Base-by-base conservation (phyloP, 164 flowering plant species). In the Saururus chinensis region DNA sequence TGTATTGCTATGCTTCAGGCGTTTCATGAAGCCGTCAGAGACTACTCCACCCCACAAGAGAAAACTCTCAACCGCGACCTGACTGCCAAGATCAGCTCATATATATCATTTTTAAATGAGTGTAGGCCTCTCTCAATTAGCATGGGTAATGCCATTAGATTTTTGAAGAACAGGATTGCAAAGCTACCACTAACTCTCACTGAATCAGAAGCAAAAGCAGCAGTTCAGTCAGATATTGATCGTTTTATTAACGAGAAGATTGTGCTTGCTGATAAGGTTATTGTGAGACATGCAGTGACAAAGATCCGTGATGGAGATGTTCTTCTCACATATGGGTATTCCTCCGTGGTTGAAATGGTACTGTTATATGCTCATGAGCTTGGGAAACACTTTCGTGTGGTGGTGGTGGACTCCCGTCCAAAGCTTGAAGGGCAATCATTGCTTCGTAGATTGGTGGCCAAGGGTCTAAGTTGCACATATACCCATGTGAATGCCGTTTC, bases 1-100 rank as follows among this genome's bases (percentile, higher is more conserved):
- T 91, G 98, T 68, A 82, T 84, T 70, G 86, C 98, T n/a, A 87
- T 92, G 98, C 95, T 92, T 70, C 76, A 78, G 57, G 98, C 98
- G 60, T 85, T 92, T 62, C 81, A 75, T 65, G 88, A 84, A 61
- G 86, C 85, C 51, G 82, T 89, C 56, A 78, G 68, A 64, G 96
- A 87, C 68, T 89, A 89, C 63, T 66, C 79, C 35, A 83, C 95
- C 5, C 98, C 96, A 40, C 75, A 84, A 16, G 85, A 87, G 60
- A 92, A 87, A 70, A 60, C 81, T 66, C 82, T 92, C 19, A 64
- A 51, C 59, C 82, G 95, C 63, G 98, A 92, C 66, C 68, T 92
- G 61, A 85, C 96, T 49, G 80, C 98, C 37, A 92, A 79, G 76
- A 74, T 92, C 40, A 74, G 89, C 59, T 79, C 88, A 66, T 87